Evolutionary conservation across 2,329 filamentous ascomycete species (phyloP).

Genomic region (Xylaria polymorpha): DNA sequence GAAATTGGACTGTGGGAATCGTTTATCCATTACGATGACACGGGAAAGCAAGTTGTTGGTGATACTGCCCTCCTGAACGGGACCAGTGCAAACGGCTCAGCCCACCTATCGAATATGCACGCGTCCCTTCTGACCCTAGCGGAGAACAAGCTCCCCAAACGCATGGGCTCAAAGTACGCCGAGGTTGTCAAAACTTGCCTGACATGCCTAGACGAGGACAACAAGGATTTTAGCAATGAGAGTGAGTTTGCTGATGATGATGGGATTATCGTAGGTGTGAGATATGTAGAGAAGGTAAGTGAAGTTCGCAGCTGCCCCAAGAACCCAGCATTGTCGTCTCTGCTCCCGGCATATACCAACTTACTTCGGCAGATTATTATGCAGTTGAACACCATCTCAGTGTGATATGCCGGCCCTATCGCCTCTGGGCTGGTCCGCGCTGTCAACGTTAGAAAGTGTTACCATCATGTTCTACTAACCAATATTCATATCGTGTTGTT

Average conservation of each 20-base stretch:
- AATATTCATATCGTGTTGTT: not conserved
- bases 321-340: not conserved
- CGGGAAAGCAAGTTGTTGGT: not conserved
- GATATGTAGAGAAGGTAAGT: slow-evolving; percentile 46
- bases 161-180: slow-evolving; percentile 46
- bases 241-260: slow-evolving; percentile 47
- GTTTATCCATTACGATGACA: not conserved
- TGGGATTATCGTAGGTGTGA: slow-evolving; percentile 40
- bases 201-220: slow-evolving; percentile 47
- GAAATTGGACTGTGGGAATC: slow-evolving; percentile 18
- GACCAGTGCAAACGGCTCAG: too few relatives aligned
- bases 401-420: not conserved
- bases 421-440: not conserved
- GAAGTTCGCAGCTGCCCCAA: not conserved
- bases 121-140: slow-evolving; percentile 14
- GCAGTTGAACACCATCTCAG: not conserved
- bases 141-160: slow-evolving; percentile 27
- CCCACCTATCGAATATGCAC: not conserved
- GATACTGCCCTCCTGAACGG: not conserved
- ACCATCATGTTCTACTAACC: not conserved
- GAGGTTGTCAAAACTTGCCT: slow-evolving; percentile 47
- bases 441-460: not conserved
- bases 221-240: slow-evolving; percentile 46
- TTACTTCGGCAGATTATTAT: not conserved
- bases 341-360: not conserved